Evolutionary conservation across 2,329 filamentous ascomycete genomes (phyloP), one percentile per base, ranked within the genome.

Genomic region (Calonectria fujianensis): DNA sequence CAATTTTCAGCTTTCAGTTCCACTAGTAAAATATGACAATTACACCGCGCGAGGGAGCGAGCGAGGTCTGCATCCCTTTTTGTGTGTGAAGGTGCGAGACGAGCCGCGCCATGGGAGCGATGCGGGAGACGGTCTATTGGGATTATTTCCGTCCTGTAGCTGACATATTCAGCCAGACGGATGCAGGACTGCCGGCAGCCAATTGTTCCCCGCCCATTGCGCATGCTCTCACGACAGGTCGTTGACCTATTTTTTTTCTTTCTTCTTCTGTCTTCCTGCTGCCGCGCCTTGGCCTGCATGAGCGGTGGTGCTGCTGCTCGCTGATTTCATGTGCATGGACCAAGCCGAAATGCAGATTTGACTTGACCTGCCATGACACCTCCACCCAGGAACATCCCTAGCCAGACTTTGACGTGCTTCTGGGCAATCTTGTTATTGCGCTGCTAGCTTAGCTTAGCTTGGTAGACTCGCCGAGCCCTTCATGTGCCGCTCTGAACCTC

Each of bases 241-340:
- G 35, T 50, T 66, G 31, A 32, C 41, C 45, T n/a, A 27, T 27
- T 63, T 24, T 24, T 14, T 50, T 18, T 16, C 2, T 37, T 39
- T 45, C 32, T 29, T n/a, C 27, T 24, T 50, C 59, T 29, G 37
- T 39, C 48, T 64, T 61, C 61, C 65, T 24, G 70, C 75, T 78
- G 63, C 69, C 77, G 72, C 68, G 74, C 69, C 78, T 80, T 80
- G 79, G 77, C 79, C 67, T 80, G 77, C 78, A 80, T 74, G 66
- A 67, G 70, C 45, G 14, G 35, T 41, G 57, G 24, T 41, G 52
- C 57, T 59, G 51, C 57, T 63, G 57, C 39, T 29, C 31, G 57
- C 57, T 39, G 57, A 27, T 41, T 63, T 63, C 37, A 13, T 41
- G 57, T 63, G 57, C 57, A 63, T 63, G 57, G 57, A 20, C 57